Evolutionary conservation across 441 rosid species (phyloP).

Genomic region (Flueggea neowawraea): DNA sequence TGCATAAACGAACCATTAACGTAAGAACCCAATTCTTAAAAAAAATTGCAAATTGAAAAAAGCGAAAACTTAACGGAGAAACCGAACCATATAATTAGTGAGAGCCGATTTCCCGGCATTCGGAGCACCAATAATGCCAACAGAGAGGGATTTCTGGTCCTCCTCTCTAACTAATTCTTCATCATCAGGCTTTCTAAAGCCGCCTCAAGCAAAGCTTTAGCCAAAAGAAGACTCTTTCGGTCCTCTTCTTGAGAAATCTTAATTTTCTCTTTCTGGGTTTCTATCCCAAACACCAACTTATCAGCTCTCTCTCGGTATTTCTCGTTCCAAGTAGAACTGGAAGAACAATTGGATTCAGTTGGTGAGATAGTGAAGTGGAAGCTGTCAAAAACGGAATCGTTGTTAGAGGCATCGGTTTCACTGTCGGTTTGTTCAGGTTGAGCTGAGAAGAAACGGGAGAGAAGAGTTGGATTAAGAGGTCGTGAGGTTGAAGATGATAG

Average conservation of each 20-base stretch:
- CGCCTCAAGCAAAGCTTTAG: constrained; percentile 73
- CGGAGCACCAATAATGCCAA: constrained; percentile 96
- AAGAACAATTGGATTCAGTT: constrained; percentile 7
- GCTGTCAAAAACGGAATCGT: constrained; percentile 65
- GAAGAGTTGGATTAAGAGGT: constrained; percentile 11
- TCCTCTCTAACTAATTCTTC: constrained; percentile 77
- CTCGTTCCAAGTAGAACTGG: constrained; percentile 51
- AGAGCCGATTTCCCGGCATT: constrained; percentile 93
- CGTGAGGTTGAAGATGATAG: background rate
- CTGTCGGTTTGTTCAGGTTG: constrained; percentile 41
- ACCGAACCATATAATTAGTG: constrained; percentile 74
- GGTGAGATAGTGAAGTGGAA: constrained; percentile 36
- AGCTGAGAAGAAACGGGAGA: constrained; percentile 53
- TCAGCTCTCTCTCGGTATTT: constrained; percentile 61
- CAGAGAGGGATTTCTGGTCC: constrained; percentile 87
- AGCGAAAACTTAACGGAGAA: background rate
- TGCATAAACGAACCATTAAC: too few species aligned
- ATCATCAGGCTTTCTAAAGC: constrained; percentile 64
- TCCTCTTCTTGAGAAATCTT: constrained; percentile 19
- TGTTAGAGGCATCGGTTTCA: constrained; percentile 10
- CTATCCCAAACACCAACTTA: constrained; percentile 41
- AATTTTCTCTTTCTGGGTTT: constrained; percentile 28
- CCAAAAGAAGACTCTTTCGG: constrained; percentile 48
- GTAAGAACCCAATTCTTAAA: too few species aligned
- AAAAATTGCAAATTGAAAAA: background rate